Evolutionary conservation across 2,329 filamentous ascomycete genomes (phyloP), one percentile per base, ranked within the genome.

Genomic region (Pseudopithomyces maydicus): DNA sequence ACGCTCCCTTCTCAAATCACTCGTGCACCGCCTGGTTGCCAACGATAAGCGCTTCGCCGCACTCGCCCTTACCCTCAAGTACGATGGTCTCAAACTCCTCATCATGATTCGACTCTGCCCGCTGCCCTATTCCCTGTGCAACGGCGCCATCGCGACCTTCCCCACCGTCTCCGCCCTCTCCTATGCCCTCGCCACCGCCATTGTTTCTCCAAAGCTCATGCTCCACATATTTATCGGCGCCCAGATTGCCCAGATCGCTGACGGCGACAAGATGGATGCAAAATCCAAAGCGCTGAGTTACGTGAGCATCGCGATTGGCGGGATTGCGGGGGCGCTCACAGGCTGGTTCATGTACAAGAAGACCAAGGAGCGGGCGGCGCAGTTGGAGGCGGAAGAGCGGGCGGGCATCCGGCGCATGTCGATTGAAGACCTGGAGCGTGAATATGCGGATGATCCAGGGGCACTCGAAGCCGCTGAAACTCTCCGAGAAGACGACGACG

Each of bases 71-170:
- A 95, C 95, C 7, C 81, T 99, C 59, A 92, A 96, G 63, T 88
- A 91, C 70, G 95, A 99, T 70, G 95, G 95, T 0, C 77, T 99
- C 50, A 90, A 92, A 68, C 87, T 98, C 52, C 83, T 99, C 44
- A 88, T 91, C 61, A 96, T 95, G 84, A 95, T 99, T 66, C 86
- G 95, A 29, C 84, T 98, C 62, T 98, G 94, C 70, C 95, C 95
- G 1, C 75, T 99, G 58, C 95, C 95, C 14, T 99, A 96, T 75
- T 95, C 90, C 51, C 81, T 98, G 65, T 93, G 90, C 72, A 99
- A 99, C 73, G 95, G 92, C 49, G 96, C 96, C 58, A 86, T 99
- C 54, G 92, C 92, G 29, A 98, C 95, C 1, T 93, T 99, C 59
- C 93, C 93, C 2, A 96, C 90, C 32, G 91, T 99, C 33, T 84